phyloP scores from a whole-genome alignment of 441 rosid genomes.

The Eugenia klotzschiana region DNA sequence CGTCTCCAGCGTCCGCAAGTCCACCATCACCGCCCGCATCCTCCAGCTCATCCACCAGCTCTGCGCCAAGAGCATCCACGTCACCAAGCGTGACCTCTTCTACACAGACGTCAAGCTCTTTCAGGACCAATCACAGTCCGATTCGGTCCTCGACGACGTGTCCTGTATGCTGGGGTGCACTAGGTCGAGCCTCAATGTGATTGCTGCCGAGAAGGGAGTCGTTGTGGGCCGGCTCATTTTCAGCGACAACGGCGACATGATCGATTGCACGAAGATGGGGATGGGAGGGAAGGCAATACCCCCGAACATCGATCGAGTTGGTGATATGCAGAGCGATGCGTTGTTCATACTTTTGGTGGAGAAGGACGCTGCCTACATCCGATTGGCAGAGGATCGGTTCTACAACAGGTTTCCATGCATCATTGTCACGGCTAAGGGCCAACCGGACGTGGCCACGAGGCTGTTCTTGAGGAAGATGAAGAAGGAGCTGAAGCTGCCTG shows the following conservation, averaged over 20 bases:
- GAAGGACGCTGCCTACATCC: conserved; percentile 85
- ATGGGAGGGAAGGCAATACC: conserved; percentile 98
- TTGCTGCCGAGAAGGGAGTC: conserved; percentile 88
- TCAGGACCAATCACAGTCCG: conserved; percentile 90
- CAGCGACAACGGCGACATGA: conserved; percentile 95
- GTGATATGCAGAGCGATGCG: conserved; percentile 92
- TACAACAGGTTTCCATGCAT: conserved; percentile 90
- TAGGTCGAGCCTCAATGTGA: conserved; percentile 74
- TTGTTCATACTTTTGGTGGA: conserved; percentile 71
- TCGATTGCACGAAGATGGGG: conserved; percentile 92
- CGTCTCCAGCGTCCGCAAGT: conserved; percentile 71
- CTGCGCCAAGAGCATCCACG: conserved; percentile 65
- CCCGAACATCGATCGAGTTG: conserved; percentile 82
- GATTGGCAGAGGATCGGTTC: conserved; percentile 90
- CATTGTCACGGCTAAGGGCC: conserved; percentile 87
- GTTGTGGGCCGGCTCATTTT: conserved; percentile 84
- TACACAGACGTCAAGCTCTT: conserved; percentile 94
- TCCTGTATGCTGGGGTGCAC: conserved; percentile 93
- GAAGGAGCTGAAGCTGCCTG: conserved; percentile 79
- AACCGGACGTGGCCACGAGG: conserved; percentile 94
- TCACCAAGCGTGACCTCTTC: conserved; percentile 93
- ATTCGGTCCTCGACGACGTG: conserved; percentile 71
- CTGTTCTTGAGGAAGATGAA: conserved; percentile 90
- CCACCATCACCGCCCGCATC: conserved; percentile 75
- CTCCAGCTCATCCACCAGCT: conserved; percentile 81